These are phyloP conservation scores for Brassica hybrid DNA, from an alignment of 441 rosid genomes.

Conservation along the genomic window DNA sequence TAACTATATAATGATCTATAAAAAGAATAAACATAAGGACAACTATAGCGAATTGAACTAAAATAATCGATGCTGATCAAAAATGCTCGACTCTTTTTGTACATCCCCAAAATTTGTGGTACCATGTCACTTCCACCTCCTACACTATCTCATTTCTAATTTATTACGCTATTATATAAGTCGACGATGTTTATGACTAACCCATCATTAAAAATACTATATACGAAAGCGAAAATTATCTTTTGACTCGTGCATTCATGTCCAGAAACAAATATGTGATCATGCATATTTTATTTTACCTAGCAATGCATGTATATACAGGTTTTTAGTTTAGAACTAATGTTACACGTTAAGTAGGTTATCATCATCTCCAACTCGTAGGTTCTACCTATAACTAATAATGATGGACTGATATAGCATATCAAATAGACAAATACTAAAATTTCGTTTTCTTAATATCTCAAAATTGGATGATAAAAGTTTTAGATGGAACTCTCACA, in stretches of 20 bases:
- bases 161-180: constrained; percentile 32
- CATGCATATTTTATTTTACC: constrained; percentile 2
- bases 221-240: constrained; percentile 15
- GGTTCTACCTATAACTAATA: constrained; percentile 7
- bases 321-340: background rate
- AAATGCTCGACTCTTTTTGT: constrained; percentile 44
- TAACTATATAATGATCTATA: constrained; percentile 19
- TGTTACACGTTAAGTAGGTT: constrained; percentile 9
- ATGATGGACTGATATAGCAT: constrained; percentile 2
- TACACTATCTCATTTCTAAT: constrained; percentile 39
- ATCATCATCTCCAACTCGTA: constrained; percentile 22
- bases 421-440: background rate
- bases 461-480: background rate
- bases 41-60: constrained; percentile 11
- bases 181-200: constrained; percentile 30
- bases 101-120: constrained; percentile 47
- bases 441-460: background rate
- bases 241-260: constrained; percentile 22
- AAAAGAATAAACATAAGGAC: constrained; percentile 14
- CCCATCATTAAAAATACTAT: constrained; percentile 6
- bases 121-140: constrained; percentile 48
- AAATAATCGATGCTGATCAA: constrained; percentile 20
- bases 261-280: constrained; percentile 6
- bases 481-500: background rate
- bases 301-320: background rate